Percentiles rank a stretch among this genome's conserved stretches.
Evolutionary conservation across 345 rosid genomes (phyloP).

Genomic region (Sapria himalayana): DNA sequence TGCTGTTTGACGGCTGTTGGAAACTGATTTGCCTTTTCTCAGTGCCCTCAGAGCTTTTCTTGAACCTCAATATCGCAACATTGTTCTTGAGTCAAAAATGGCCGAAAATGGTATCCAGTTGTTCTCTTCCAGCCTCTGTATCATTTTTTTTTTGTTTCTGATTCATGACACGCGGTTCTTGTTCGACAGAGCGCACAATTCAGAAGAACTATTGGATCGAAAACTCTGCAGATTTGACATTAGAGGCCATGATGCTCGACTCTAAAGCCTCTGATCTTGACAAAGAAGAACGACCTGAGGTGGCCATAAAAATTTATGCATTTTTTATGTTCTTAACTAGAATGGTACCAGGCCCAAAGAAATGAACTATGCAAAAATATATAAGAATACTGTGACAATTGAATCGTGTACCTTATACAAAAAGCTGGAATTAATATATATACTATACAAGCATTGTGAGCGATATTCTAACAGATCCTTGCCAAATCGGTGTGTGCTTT

Average conservation of each 20-base stretch:
- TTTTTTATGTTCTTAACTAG: too few relatives aligned
- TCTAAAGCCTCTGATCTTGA: slow-evolving; percentile 82
- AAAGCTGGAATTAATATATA: too few relatives aligned
- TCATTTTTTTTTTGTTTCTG: neutral
- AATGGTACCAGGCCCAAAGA: too few relatives aligned
- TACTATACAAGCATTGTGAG: too few relatives aligned
- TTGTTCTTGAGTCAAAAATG: slow-evolving; percentile 19
- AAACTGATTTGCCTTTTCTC: neutral
- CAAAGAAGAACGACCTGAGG: slow-evolving; percentile 96
- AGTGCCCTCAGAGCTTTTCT: neutral
- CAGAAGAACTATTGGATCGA: slow-evolving; percentile 83
- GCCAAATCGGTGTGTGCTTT: too few relatives aligned
- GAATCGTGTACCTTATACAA: too few relatives aligned
- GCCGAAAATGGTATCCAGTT: slow-evolving; percentile 14
- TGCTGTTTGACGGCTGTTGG: slow-evolving; percentile 55
- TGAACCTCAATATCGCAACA: neutral
- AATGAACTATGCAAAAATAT: too few relatives aligned
- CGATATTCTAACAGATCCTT: too few relatives aligned
- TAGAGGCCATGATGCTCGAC: slow-evolving; percentile 95
- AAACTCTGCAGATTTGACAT: slow-evolving; percentile 44
- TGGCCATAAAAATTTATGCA: too few relatives aligned
- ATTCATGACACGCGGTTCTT: slow-evolving; percentile 23
- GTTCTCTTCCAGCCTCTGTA: neutral
- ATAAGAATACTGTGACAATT: too few relatives aligned
- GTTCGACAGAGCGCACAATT: slow-evolving; percentile 50